Evolutionary conservation across 257 asterid genomes (phyloP).

Genomic region (Linderniella brevidens): DNA sequence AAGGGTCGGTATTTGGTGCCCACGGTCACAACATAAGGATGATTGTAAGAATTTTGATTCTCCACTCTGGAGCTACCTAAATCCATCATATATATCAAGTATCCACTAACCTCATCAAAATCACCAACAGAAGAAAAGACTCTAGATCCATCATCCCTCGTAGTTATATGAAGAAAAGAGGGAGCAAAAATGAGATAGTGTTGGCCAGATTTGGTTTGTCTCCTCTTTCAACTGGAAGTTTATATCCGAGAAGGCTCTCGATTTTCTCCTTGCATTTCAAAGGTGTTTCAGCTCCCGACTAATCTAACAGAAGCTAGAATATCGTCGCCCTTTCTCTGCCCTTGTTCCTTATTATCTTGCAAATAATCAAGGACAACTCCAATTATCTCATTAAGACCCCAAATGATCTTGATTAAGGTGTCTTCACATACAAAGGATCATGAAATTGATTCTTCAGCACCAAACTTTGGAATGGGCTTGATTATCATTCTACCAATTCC

Average conservation of each 20-base stretch:
- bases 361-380: slow-evolving; percentile 58
- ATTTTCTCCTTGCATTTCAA: slow-evolving; percentile 60
- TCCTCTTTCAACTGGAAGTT: slow-evolving; percentile 67
- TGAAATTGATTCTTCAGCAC: slow-evolving; percentile 35
- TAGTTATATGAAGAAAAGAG: slow-evolving; percentile 77
- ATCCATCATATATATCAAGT: slow-evolving; percentile 33
- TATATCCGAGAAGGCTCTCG: slow-evolving; percentile 45
- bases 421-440: slow-evolving; percentile 28
- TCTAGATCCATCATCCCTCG: slow-evolving; percentile 46
- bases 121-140: slow-evolving; percentile 47
- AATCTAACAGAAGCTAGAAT: slow-evolving; percentile 80
- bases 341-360: slow-evolving; percentile 86
- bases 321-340: slow-evolving; percentile 72
- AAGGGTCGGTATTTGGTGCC: too few species aligned
- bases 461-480: slow-evolving; percentile 47
- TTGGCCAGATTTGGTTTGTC: slow-evolving; percentile 47
- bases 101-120: slow-evolving; percentile 39
- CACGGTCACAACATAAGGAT: too few species aligned
- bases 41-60: too few species aligned
- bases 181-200: slow-evolving; percentile 69
- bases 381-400: slow-evolving; percentile 65
- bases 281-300: slow-evolving; percentile 84
- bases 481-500: slow-evolving; percentile 71
- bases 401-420: slow-evolving; percentile 45
- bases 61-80: slow-evolving; percentile 22